Evolutionary conservation across 257 asterid species (phyloP).

Genomic region (Dorcoceras hygrometricum): DNA sequence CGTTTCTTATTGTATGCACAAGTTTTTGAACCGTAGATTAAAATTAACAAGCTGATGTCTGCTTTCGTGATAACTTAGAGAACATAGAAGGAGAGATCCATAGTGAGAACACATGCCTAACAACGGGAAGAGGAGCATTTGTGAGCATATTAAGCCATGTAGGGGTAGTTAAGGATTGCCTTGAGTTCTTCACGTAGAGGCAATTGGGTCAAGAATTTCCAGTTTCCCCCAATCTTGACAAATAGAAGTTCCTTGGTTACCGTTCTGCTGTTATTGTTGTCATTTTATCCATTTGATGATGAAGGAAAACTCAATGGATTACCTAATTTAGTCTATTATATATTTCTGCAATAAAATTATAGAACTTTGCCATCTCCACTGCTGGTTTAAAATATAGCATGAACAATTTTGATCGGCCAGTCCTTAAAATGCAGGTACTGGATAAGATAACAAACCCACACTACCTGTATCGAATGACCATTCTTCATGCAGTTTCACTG

Average conservation of each 20-base stretch:
- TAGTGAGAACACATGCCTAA: background rate
- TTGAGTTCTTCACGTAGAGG: too few relatives aligned
- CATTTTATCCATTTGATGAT: too few relatives aligned
- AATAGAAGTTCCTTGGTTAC: too few relatives aligned
- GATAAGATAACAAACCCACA: constrained; percentile 78
- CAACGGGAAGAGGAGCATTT: background rate
- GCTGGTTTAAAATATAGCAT: background rate
- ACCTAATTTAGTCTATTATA: too few relatives aligned
- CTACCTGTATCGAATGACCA: constrained; percentile 80
- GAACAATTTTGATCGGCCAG: background rate
- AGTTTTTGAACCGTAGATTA: constrained; percentile 1
- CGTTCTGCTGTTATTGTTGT: too few relatives aligned
- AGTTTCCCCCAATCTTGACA: too few relatives aligned
- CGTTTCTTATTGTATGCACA: background rate
- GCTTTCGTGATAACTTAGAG: background rate
- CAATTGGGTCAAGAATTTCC: too few relatives aligned
- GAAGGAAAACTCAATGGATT: too few relatives aligned
- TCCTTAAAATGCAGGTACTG: constrained; percentile 51
- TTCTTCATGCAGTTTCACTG: constrained; percentile 72
- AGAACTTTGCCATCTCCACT: background rate
- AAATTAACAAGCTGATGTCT: background rate
- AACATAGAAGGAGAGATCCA: background rate
- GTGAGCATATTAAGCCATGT: background rate
- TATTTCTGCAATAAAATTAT: too few relatives aligned
- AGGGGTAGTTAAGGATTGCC: background rate